Evolutionary conservation across 352 stramenopile genomes (phyloP), one percentile per base, ranked within the genome.

Genomic region (Globisporangium irregulare): DNA sequence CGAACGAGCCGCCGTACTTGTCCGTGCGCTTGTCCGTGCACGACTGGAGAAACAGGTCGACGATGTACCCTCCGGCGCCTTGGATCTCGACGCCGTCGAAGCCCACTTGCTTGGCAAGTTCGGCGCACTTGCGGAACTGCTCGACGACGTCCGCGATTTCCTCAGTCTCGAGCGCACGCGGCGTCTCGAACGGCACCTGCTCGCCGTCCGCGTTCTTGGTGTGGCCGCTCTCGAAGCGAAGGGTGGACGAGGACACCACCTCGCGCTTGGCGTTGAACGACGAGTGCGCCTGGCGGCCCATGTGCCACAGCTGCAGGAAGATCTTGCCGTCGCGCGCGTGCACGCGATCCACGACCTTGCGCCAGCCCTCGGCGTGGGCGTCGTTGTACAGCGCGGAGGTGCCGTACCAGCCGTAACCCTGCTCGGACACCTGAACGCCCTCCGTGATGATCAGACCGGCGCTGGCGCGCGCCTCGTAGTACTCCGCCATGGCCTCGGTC

Each of bases 61-160:
- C 66, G 22, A 97, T 71, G 64, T 97, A 97, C 15, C 90, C 91
- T 64, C 97, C 93, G 7, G 82, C 90, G 24, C 15, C 66, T 69
- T 97, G 91, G 36, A 97, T 66, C 64, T 97, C 87, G 29, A 97
- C 76, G 24, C 90, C 89, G 55, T 97, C 91, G 69, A 97, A 22
- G 73, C 73, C 41, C 4, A 25, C 59, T 2, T 38, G 4, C 20
- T 46, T 65, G 29, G 59, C 59, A 4, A 10, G 59, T 41, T 41
- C 59, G 7, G 59, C 59, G 12, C 59, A 32, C 34, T 20, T 10
- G 41, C 41, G 41, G 41, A 22, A 50, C 41, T n/a, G 15, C 41
- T 50, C 43, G 15, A 50, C 5, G 18, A 50, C 18, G 43, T 10
- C 43, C 1, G 43, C 15, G 43, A 50, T 4, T 2, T 50, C 43